A percentile compares a stretch with the other conserved stretches of the same genome.
Evolutionary conservation across 2,329 filamentous ascomycete genomes (phyloP).

Genomic region (Phaeosphaeriaceae sp.): DNA sequence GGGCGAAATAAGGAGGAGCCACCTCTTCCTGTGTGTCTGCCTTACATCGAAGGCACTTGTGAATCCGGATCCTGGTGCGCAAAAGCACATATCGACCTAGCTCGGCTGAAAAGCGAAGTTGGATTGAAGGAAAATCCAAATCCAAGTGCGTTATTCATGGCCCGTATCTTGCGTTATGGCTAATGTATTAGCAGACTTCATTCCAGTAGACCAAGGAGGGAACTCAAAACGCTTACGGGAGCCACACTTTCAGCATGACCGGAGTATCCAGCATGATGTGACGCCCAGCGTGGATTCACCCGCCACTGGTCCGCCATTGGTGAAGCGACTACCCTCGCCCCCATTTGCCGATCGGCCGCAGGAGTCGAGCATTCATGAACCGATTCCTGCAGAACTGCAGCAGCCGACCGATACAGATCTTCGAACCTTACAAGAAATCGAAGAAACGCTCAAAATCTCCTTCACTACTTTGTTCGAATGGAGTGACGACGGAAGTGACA

Average conservation of each 20-base stretch:
- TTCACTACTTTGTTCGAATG: conserved; percentile 33
- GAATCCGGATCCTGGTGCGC: background rate
- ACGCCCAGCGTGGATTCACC: background rate
- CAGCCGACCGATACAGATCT: background rate
- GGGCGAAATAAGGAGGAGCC: background rate
- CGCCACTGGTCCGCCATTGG: background rate
- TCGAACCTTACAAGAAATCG: conserved; percentile 24
- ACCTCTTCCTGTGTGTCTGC: background rate
- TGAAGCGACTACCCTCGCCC: background rate
- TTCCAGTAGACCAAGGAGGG: background rate
- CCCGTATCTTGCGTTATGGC: background rate
- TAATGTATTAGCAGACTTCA: background rate
- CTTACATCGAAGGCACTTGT: background rate
- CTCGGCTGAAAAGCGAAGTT: background rate
- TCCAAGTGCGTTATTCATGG: conserved; percentile 7
- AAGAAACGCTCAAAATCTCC: conserved; percentile 23
- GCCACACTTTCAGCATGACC: background rate
- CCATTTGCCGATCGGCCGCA: background rate
- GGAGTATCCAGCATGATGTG: background rate
- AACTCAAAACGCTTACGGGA: background rate
- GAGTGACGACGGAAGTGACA: conserved; percentile 7
- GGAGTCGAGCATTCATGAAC: background rate
- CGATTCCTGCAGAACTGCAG: background rate
- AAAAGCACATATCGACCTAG: background rate
- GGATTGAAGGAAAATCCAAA: background rate